A percentile compares a stretch with the other conserved stretches of the same genome.
These are phyloP conservation scores for Hydnomerulius pinastri DNA, from an alignment of 768 basidiomycete species.

Conservation along the genomic window DNA sequence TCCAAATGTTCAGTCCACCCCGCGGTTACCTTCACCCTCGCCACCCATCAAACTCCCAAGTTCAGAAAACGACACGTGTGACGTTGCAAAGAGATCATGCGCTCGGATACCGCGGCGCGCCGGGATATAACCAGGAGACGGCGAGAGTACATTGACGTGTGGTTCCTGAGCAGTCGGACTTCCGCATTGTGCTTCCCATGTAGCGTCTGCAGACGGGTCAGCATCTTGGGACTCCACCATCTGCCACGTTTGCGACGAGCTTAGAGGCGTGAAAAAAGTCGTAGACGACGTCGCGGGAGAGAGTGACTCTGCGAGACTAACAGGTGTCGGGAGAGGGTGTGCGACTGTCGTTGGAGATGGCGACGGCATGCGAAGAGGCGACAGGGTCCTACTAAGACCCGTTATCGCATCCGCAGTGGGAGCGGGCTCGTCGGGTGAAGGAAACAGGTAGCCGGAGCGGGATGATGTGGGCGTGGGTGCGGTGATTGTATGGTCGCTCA, in stretches of 20 bases:
- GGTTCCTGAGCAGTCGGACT: slow-evolving; percentile 1
- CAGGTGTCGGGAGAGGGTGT: not conserved
- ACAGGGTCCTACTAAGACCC: no score
- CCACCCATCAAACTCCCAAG: slow-evolving; percentile 26
- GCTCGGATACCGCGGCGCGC: slow-evolving; percentile 22
- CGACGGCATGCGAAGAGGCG: not conserved
- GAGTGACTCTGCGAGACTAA: slow-evolving; percentile 1
- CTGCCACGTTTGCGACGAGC: not conserved
- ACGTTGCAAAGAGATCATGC: slow-evolving; percentile 26
- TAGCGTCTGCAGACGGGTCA: not conserved
- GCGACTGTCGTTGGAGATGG: not conserved
- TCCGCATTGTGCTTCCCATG: not conserved
- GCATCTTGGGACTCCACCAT: not conserved
- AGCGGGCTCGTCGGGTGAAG: slow-evolving; percentile 9
- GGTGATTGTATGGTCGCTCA: not conserved
- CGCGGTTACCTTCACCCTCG: not conserved
- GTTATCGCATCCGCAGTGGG: not conserved
- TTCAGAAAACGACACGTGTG: slow-evolving; percentile 28
- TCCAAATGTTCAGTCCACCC: no score
- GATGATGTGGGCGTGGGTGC: not conserved
- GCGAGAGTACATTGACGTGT: slow-evolving; percentile 21
- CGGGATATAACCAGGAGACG: slow-evolving; percentile 7
- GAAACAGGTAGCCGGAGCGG: slow-evolving; percentile 7
- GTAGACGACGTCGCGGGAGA: slow-evolving; percentile 1
- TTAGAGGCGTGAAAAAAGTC: not conserved